Conservation (phyloP, 176 grass and related monocot species). For the Cenchrus purpureus region DNA sequence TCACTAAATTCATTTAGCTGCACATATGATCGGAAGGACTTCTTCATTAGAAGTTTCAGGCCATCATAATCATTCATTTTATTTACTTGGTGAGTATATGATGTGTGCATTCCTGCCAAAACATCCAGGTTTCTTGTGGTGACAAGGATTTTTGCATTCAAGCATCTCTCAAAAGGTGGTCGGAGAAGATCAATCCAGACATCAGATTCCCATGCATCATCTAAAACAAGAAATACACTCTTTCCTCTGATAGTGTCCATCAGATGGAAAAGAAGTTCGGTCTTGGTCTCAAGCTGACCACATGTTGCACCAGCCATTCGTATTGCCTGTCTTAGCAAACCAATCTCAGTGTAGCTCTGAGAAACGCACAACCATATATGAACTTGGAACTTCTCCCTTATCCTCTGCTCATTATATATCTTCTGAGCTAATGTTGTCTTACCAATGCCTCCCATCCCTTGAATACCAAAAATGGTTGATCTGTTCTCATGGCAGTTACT, state of each 20-base stretch:
- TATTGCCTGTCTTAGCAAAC: constrained; percentile 43
- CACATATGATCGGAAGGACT: not conserved
- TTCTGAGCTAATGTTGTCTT: constrained; percentile 64
- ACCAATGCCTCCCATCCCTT: constrained; percentile 57
- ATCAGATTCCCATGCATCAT: constrained; percentile 33
- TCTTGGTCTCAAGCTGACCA: not conserved
- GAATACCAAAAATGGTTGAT: constrained; percentile 7
- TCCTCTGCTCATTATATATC: constrained; percentile 35
- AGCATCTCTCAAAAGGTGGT: not conserved
- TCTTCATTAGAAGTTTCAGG: constrained; percentile 15
- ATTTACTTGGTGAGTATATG: constrained; percentile 22
- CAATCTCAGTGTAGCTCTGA: constrained; percentile 16
- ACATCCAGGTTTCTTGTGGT: constrained; percentile 43
- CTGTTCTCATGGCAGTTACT: not conserved
- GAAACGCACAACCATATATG: constrained; percentile 46
- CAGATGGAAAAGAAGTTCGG: not conserved
- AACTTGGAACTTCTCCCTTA: constrained; percentile 25
- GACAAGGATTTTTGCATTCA: not conserved
- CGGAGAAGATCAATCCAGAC: constrained; percentile 45
- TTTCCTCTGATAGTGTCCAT: constrained; percentile 15
- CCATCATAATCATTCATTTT: constrained; percentile 17
- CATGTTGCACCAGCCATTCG: not conserved
- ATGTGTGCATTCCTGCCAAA: constrained; percentile 24
- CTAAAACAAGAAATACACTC: constrained; percentile 43
- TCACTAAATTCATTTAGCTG: not conserved